Evolutionary conservation across 192 early-diverging fungal species (phyloP).

Genomic region (Bifiguratus adelaidae): DNA sequence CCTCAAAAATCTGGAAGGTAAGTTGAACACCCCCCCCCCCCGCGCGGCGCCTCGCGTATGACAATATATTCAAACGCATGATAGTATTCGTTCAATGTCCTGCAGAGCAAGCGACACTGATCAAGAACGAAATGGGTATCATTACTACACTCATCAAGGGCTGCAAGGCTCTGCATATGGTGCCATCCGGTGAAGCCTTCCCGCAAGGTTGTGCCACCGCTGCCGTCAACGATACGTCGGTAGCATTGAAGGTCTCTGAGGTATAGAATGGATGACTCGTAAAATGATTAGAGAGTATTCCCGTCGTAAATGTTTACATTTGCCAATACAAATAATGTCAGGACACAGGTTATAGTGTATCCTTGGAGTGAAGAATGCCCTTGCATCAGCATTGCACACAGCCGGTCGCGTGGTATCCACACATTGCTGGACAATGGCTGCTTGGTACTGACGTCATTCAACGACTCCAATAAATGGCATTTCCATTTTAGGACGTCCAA

Average conservation of each 20-base stretch:
- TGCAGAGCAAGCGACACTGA: slow-evolving; percentile 35
- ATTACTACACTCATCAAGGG: slow-evolving; percentile 44
- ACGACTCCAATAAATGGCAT: too few species aligned
- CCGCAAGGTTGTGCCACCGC: slow-evolving; percentile 85
- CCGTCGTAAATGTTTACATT: too few species aligned
- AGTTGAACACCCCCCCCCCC: background rate
- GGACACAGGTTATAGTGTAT: too few species aligned
- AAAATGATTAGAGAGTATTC: background rate
- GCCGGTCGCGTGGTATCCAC: too few species aligned
- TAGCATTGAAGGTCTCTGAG: slow-evolving; percentile 60
- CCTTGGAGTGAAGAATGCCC: too few species aligned
- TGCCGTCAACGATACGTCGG: slow-evolving; percentile 49
- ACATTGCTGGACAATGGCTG: too few species aligned
- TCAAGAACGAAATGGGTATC: too few species aligned
- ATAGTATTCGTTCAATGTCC: background rate
- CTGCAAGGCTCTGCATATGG: slow-evolving; percentile 45
- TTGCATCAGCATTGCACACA: too few species aligned
- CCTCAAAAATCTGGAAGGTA: slow-evolving; percentile 51
- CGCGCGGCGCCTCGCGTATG: background rate
- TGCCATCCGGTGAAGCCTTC: slow-evolving; percentile 35
- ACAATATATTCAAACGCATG: background rate
- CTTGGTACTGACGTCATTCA: too few species aligned
- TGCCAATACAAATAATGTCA: too few species aligned
- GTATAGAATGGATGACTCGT: slow-evolving; percentile 49
- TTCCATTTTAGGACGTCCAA: too few species aligned